Percentiles rank a stretch among this genome's conserved stretches.
Conservation (phyloP, 257 asterid species). For the Mitragyna speciosa region DNA sequence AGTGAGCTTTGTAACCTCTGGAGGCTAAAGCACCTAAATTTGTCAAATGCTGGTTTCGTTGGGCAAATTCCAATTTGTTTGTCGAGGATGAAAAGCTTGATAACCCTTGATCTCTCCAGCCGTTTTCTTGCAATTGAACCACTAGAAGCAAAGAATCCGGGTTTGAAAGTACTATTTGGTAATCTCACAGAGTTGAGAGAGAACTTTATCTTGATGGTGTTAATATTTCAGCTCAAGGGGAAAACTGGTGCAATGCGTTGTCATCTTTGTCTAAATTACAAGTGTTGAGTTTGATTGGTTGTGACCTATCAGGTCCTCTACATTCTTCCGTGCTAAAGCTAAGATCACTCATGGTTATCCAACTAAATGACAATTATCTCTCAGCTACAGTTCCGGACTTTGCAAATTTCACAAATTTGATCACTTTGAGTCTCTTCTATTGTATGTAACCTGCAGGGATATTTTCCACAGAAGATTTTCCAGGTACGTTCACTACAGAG, state of each 20-base stretch:
- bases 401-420: slow-evolving; percentile 18
- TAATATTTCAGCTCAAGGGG: slow-evolving; percentile 21
- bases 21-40: no score
- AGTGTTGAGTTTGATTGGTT: neutral
- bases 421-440: neutral
- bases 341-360: slow-evolving; percentile 8
- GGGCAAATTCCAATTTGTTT: slow-evolving; percentile 2
- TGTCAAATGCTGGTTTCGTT: neutral
- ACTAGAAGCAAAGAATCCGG: slow-evolving; percentile 5
- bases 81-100: slow-evolving; percentile 6
- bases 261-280: slow-evolving; percentile 23
- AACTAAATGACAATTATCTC: slow-evolving; percentile 9
- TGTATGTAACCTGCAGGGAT: slow-evolving; percentile 18
- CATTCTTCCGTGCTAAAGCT: slow-evolving; percentile 15
- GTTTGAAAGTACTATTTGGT: slow-evolving; percentile 4
- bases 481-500: slow-evolving; percentile 26
- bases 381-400: slow-evolving; percentile 10
- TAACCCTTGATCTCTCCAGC: slow-evolving; percentile 15
- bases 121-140: neutral
- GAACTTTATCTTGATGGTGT: slow-evolving; percentile 24
- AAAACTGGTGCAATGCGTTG: slow-evolving; percentile 18
- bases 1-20: no score
- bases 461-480: slow-evolving; percentile 32
- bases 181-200: slow-evolving; percentile 13
- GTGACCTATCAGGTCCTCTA: slow-evolving; percentile 22